phyloP scores from a whole-genome alignment of 352 stramenopile genomes.

The Pilasporangium apinafurcum region DNA sequence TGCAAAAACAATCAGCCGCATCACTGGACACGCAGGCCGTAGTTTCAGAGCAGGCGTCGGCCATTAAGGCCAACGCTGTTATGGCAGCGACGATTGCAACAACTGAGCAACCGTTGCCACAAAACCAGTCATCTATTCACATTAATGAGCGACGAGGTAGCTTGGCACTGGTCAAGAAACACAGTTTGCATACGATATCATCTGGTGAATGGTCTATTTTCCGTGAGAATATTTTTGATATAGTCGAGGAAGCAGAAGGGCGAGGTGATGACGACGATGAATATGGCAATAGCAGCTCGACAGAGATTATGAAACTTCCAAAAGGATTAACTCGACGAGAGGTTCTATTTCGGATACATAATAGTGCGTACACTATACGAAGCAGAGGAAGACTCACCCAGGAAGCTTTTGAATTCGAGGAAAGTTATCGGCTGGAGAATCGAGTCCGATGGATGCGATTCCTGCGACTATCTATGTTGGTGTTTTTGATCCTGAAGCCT shows the following conservation, averaged over 20 bases:
- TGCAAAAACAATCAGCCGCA: not conserved
- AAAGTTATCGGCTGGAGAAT: constrained; percentile 70
- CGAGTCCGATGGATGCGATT: constrained; percentile 60
- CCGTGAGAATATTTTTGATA: constrained; percentile 72
- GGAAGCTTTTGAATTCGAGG: constrained; percentile 63
- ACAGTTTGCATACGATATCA: constrained; percentile 23
- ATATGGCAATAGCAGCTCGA: constrained; percentile 14
- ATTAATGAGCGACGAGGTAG: constrained; percentile 23
- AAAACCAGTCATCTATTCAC: constrained; percentile 4
- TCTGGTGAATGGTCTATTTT: constrained; percentile 33
- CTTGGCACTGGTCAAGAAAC: constrained; percentile 23
- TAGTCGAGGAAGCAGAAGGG: constrained; percentile 58
- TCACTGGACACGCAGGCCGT: not conserved
- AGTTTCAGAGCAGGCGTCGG: constrained; percentile 11
- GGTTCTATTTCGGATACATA: constrained; percentile 56
- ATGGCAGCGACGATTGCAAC: constrained; percentile 22
- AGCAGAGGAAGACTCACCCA: constrained; percentile 21
- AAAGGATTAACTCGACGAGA: constrained; percentile 63
- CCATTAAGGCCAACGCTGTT: constrained; percentile 18
- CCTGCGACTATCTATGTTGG: constrained; percentile 54
- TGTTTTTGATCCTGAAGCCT: constrained; percentile 62
- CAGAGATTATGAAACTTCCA: constrained; percentile 73
- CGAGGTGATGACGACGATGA: constrained; percentile 18
- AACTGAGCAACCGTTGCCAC: constrained; percentile 3
- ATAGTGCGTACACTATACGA: not conserved